Evolutionary conservation across 2,329 filamentous ascomycete genomes (phyloP).

Genomic region (Colletotrichum orchidophilum): DNA sequence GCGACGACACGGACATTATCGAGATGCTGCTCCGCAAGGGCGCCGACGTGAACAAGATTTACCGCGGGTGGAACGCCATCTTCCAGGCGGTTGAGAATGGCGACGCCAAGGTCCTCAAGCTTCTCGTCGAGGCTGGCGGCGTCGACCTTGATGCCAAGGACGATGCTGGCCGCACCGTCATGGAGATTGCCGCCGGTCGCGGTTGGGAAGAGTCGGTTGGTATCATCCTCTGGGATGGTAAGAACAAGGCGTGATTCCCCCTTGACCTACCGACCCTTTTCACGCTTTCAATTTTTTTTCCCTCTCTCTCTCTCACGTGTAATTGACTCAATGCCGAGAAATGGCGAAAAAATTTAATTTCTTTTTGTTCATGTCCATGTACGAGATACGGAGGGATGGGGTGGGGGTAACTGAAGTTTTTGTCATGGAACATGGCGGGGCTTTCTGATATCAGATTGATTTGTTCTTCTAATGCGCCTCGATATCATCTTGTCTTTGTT

Average conservation of each 20-base stretch:
- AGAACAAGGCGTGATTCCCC: slow-evolving; percentile 7
- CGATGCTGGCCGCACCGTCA: slow-evolving; percentile 62
- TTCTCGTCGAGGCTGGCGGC: slow-evolving; percentile 59
- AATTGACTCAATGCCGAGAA: background rate
- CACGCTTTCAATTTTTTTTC: background rate
- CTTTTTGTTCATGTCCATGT: slow-evolving; percentile 1
- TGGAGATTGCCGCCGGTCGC: slow-evolving; percentile 66
- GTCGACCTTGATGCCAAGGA: slow-evolving; percentile 63
- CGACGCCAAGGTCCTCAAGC: slow-evolving; percentile 60
- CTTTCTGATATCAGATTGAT: slow-evolving; percentile 23
- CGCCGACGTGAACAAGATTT: slow-evolving; percentile 74
- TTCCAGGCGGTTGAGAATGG: slow-evolving; percentile 74
- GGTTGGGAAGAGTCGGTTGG: slow-evolving; percentile 67
- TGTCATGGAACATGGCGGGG: background rate
- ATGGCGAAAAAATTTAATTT: background rate
- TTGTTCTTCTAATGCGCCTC: background rate
- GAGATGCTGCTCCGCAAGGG: slow-evolving; percentile 70
- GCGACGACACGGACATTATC: slow-evolving; percentile 67
- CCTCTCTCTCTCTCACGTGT: background rate
- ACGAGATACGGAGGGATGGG: slow-evolving; percentile 5
- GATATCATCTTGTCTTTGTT: slow-evolving; percentile 5
- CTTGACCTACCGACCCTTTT: too few relatives aligned
- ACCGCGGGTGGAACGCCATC: slow-evolving; percentile 72
- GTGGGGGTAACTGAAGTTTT: slow-evolving; percentile 7
- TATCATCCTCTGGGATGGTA: slow-evolving; percentile 47